Evolutionary conservation across 768 basidiomycete species (phyloP), one percentile per base, ranked within the genome.

Genomic region (Holtermannia corniformis): DNA sequence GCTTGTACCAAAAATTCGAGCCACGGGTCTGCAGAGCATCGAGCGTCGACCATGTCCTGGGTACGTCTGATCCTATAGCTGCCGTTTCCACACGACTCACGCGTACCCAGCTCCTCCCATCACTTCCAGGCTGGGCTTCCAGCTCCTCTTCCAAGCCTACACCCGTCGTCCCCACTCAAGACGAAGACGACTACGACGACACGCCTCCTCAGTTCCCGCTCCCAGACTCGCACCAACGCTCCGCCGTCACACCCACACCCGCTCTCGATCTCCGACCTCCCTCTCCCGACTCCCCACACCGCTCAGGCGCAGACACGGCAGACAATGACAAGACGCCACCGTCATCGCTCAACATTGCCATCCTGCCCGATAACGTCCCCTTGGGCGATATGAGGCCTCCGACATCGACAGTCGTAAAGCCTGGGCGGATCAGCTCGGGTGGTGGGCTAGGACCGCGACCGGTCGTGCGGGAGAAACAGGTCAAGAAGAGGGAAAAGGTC

Each of bases 401-500:
- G 5, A 62, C 62, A 23, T 51, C 45, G 26, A 71, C 70, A 3
- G 65, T 54, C 23, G 59, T 51, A 42, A 61, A 61, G 45, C 70
- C 70, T 3, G 47, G 49, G 45, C 62, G 61, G 2, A 53, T 68
- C 16, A 59, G 62, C 43, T 44, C 41, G 28, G 66, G 66, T n/a
- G 60, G 61, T 37, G 32, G 3, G n/a, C 51, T 59, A 20, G 50
- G 78, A 2, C 75, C 79, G 5, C 83, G 84, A 1, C 76, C 79
- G n/a, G 76, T 78, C 7, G 80, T 79, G 54, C 75, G 78, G 12
- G 65, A 74, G 4, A 84, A 82, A 63, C 81, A 67, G 45, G 62
- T 63, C 19, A 67, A 62, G 47, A 72, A 67, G 49, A 75, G 82
- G 20, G 79, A 77, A 25, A 96, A 92, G 74, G 90, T 95, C 0